These are phyloP conservation scores for Colletotrichum truncatum DNA, from an alignment of 2,329 filamentous ascomycete species.

Conservation along the genomic window DNA sequence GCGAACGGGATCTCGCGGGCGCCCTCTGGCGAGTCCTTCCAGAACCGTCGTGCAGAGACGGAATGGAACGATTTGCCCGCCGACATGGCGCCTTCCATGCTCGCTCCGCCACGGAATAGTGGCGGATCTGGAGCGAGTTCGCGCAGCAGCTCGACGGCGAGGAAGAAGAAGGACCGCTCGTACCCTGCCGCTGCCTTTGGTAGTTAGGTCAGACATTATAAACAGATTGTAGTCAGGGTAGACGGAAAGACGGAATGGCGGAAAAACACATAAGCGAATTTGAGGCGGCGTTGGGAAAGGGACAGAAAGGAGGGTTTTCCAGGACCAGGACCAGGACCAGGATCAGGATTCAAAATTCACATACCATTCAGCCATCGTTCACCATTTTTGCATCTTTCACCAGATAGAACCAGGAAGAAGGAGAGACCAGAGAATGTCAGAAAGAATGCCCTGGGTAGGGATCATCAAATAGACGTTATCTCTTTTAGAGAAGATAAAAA, in stretches of 20 bases:
- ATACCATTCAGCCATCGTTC: not conserved
- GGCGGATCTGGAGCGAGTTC: constrained; percentile 57
- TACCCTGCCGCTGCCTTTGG: constrained; percentile 70
- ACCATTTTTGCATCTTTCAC: not conserved
- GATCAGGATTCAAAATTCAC: not conserved
- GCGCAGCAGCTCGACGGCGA: constrained; percentile 61
- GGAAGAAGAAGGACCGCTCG: constrained; percentile 68
- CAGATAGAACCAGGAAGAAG: constrained; percentile 4
- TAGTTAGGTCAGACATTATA: not conserved
- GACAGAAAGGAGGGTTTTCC: not conserved
- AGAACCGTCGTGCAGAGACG: constrained; percentile 65
- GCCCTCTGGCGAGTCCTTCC: constrained; percentile 58
- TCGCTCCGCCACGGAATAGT: constrained; percentile 37
- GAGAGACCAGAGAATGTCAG: not conserved
- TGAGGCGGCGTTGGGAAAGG: not conserved
- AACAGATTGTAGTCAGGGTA: not conserved
- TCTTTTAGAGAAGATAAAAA: constrained; percentile 8
- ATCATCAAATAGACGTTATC: constrained; percentile 15
- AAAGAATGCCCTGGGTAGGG: constrained; percentile 13
- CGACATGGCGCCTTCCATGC: constrained; percentile 56
- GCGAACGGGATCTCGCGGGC: not conserved
- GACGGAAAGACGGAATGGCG: not conserved
- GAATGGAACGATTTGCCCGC: constrained; percentile 74
- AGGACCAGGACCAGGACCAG: not conserved
- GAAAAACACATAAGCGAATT: not conserved